Evolutionary conservation across 352 stramenopile genomes (phyloP), one percentile per base, ranked within the genome.

Genomic region (Phytophthora tubulina): DNA sequence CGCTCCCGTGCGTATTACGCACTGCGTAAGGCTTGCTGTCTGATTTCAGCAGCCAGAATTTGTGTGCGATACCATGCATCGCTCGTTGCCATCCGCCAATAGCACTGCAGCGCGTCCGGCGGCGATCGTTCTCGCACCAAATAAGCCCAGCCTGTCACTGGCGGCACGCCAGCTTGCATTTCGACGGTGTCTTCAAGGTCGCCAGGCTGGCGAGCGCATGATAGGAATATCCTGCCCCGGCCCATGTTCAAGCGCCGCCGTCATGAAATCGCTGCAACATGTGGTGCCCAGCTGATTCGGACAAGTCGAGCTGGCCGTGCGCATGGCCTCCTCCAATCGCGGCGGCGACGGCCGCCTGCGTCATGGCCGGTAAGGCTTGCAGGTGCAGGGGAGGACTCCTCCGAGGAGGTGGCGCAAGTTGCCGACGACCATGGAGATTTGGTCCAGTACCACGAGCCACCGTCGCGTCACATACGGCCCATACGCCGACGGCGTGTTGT

Each of bases 401-500:
- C n/a, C n/a, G n/a, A n/a, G 2, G n/a, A 42, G 32, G 9, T 45
- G 45, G 21, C 38, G 39, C 38, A 31, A 30, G 51, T 21, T 61
- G 54, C 39, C 38, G 27, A 51, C 39, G 39, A 50, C 38, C 17
- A 13, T 41, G 8, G 32, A 11, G n/a, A 46, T 53, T 15, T 4
- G 31, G 32, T 4, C 41, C 10, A 31, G 51, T 56, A 72, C 33
- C 39, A 72, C 59, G 15, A 38, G 30, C 15, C 39, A 15, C 66
- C 54, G 55, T 44, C 68, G 52, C 62, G 68, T 75, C 68, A 75
- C 68, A 72, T 63, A 44, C 42, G 9, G 27, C 1, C 30, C n/a
- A 33, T 58, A 33, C 35, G 17, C 51, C 21, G 21, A 35, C 39
- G 54, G 46, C 52, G 59, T 74, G 67, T 70, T 74, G 62, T 71